Percentiles rank a stretch among this genome's conserved stretches.
These are phyloP conservation scores for Stropharia rugosoannulata DNA, from an alignment of 768 basidiomycete genomes.

Conservation along the genomic window DNA sequence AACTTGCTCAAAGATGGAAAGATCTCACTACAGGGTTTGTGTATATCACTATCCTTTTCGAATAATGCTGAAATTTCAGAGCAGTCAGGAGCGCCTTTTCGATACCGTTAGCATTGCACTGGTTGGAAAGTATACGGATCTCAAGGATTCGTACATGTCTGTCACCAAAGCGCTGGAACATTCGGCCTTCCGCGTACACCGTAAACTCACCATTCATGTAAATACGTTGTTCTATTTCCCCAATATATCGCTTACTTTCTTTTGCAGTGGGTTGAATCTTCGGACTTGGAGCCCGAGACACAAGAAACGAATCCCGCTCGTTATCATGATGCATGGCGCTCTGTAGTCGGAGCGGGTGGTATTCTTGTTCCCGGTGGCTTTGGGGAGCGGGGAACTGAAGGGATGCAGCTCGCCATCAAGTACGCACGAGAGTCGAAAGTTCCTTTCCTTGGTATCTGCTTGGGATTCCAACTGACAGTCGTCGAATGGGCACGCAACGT, in stretches of 20 bases:
- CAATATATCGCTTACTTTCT: not conserved
- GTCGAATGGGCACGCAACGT: conserved; percentile 93
- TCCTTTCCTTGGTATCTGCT: conserved; percentile 95
- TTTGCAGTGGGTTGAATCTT: conserved; percentile 91
- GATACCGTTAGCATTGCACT: conserved; percentile 88
- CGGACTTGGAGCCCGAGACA: conserved; percentile 80
- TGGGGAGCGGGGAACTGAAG: conserved; percentile 89
- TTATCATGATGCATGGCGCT: conserved; percentile 96
- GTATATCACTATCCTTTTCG: not conserved
- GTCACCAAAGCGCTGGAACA: conserved; percentile 97
- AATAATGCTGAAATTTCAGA: conserved; percentile 5
- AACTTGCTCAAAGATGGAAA: conserved; percentile 76
- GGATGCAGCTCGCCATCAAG: conserved; percentile 98
- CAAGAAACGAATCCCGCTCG: conserved; percentile 79
- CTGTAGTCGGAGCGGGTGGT: conserved; percentile 90
- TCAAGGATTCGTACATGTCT: conserved; percentile 98
- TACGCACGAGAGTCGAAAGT: conserved; percentile 94
- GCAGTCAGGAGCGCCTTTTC: conserved; percentile 90
- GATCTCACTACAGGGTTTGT: conserved; percentile 78
- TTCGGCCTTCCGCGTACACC: conserved; percentile 88
- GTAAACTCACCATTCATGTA: conserved; percentile 81
- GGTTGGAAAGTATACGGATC: conserved; percentile 96
- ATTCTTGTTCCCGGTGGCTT: conserved; percentile 98
- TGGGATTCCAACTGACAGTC: conserved; percentile 97
- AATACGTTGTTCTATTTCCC: conserved; percentile 20